Base-by-base conservation (phyloP, 805 yeast species). In the Starmerella roubikii region DNA sequence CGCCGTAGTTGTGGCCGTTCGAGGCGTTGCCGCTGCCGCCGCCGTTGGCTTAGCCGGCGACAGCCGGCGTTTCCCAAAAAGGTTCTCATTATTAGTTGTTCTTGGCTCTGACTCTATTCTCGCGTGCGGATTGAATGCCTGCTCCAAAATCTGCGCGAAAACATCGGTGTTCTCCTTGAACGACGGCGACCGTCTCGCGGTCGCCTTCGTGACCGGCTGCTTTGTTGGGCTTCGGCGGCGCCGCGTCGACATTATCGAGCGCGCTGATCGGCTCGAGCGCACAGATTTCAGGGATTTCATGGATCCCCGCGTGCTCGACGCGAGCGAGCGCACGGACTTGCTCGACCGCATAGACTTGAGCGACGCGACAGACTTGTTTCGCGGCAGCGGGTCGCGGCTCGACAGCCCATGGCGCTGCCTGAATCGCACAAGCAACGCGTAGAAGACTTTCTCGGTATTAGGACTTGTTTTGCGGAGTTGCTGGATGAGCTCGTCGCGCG, bases 361-460 rank as follows among this genome's bases (percentile, higher is more conserved):
- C 6, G 51, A 47, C 4, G 40, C 44, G 2, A 26, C 30, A 2
- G 51, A 47, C 19, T 37, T 37, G 39, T 41, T 37, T 8, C 42
- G 32, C 21, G 49, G 45, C 23, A 45, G 18, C 5, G 40, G 17
- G 4, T 34, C 39, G 7, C 44, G 41, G 33, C 34, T 39, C 12
- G 45, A 30, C 9, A 42, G 39, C 2, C 52, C 51, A 30, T 79
- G 88, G 41, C 78, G 85, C 45, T 71, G 72, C 45, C 91, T 67
- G 57, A 83, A 84, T 48, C 79, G 72, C 64, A 74, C 63, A 46
- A 83, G 63, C 32, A 84, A 59, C 47, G 79, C 79, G 59, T 83
- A 83, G 51, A 83, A 78, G 33, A 83, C 75, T 64, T 83, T 83
- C 51, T 83, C 94, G 1, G 85, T 69, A 50, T 74, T 78, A 20